These are phyloP conservation scores for Barnettozyma hawaiiensis DNA, from an alignment of 1,139 yeast genomes.

Conservation along the genomic window DNA sequence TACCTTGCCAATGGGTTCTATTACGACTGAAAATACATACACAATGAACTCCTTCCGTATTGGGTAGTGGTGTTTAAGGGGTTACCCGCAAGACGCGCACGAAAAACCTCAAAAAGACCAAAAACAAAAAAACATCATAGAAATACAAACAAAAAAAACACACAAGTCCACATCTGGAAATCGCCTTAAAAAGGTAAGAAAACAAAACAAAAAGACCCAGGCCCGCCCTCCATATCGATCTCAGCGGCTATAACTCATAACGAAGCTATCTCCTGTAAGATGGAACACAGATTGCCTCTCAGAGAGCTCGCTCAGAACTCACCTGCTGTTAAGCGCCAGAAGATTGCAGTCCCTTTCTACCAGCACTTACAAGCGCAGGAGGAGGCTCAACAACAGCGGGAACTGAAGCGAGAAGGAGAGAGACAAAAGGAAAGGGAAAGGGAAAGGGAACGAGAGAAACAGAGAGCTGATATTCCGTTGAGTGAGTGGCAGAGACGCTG, in stretches of 20 bases:
- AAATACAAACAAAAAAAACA: not conserved
- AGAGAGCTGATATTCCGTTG: slow-evolving; percentile 34
- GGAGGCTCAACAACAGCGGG: not conserved
- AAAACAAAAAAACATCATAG: not conserved
- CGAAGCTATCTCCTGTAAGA: not conserved
- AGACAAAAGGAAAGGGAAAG: not conserved
- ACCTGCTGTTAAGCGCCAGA: slow-evolving; percentile 24
- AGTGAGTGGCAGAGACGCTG: slow-evolving; percentile 78
- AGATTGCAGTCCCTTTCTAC: slow-evolving; percentile 2
- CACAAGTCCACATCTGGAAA: no score
- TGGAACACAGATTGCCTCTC: slow-evolving; percentile 18
- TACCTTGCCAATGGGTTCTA: slow-evolving; percentile 81
- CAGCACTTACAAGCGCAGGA: slow-evolving; percentile 4
- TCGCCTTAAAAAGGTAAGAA: no score
- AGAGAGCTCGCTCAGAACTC: slow-evolving; percentile 23
- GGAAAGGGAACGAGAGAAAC: slow-evolving; percentile 7
- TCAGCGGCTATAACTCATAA: slow-evolving; percentile 2
- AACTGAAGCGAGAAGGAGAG: not conserved
- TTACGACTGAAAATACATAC: slow-evolving; percentile 33
- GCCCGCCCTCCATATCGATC: not conserved
- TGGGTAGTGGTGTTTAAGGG: not conserved
- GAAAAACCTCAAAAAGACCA: slow-evolving; percentile 1
- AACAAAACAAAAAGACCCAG: not conserved
- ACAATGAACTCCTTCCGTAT: not conserved
- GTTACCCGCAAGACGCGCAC: slow-evolving; percentile 12